Conservation (phyloP, 192 early-diverging fungal genomes). For the Coemansia asiatica region DNA sequence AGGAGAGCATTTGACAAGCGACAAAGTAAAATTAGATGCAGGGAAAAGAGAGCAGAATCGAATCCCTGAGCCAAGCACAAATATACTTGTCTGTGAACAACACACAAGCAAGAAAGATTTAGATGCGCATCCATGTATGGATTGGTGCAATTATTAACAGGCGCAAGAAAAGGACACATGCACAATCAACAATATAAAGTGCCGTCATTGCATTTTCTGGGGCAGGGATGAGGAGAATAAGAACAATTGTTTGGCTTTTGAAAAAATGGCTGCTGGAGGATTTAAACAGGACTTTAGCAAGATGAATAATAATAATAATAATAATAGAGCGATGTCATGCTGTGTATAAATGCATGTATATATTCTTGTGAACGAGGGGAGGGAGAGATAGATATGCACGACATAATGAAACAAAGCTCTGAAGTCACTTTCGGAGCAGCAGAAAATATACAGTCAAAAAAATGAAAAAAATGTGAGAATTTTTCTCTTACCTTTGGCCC, state of each 20-base stretch:
- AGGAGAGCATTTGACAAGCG: too few relatives aligned
- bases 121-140: too few relatives aligned
- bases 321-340: background rate
- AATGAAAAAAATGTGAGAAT: background rate
- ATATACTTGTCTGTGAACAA: slow-evolving; percentile 11
- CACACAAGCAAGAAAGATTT: too few relatives aligned
- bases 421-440: too few relatives aligned
- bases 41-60: slow-evolving; percentile 6
- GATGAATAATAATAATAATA: too few relatives aligned
- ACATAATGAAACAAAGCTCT: background rate
- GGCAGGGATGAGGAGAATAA: too few relatives aligned
- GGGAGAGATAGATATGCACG: too few relatives aligned
- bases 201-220: too few relatives aligned
- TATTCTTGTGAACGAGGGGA: background rate
- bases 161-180: too few relatives aligned
- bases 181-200: too few relatives aligned
- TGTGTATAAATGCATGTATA: background rate
- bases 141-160: too few relatives aligned
- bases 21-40: background rate
- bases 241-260: background rate
- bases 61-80: slow-evolving; percentile 7
- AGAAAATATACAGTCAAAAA: background rate
- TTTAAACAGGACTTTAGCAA: background rate
- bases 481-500: slow-evolving; percentile 43
- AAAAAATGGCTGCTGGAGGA: background rate